Percentiles rank a stretch among this genome's conserved stretches.
phyloP scores from a whole-genome alignment of 495 filamentous ascomycete species.

The Aspergillus bridgeri region DNA sequence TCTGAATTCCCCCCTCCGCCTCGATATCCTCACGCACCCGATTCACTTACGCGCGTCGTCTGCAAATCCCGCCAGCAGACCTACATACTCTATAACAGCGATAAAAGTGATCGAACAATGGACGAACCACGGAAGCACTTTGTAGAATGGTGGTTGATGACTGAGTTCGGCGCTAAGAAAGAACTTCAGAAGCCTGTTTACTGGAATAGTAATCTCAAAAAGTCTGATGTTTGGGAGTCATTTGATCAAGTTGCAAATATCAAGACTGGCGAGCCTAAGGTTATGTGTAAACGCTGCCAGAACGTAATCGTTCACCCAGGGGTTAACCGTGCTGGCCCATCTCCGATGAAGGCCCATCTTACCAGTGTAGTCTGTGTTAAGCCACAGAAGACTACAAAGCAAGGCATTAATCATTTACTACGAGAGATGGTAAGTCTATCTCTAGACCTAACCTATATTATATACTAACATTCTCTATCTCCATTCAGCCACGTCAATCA shows the following conservation, averaged over 20 bases:
- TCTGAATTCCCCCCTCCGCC: not conserved
- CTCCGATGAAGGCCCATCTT: not conserved
- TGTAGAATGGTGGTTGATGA: not conserved
- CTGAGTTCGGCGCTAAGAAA: not conserved
- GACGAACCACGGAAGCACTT: not conserved
- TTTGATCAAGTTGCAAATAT: not conserved
- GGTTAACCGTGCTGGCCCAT: not conserved
- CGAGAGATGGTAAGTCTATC: not conserved
- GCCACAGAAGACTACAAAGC: not conserved
- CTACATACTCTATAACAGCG: constrained; percentile 1
- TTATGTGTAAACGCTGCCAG: not conserved
- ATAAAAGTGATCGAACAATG: not conserved
- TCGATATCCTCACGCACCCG: constrained; percentile 1
- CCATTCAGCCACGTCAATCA: not conserved
- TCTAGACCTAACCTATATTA: not conserved
- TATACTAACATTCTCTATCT: not conserved
- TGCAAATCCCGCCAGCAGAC: not conserved
- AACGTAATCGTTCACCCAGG: not conserved
- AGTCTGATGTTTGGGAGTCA: not conserved
- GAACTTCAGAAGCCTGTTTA: not conserved
- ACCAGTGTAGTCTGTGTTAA: not conserved
- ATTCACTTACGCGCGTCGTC: not conserved
- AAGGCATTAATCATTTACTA: not conserved
- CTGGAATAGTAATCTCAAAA: not conserved
- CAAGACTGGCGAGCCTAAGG: not conserved